A percentile compares a stretch with the other conserved stretches of the same genome.
phyloP scores from a whole-genome alignment of 2,329 filamentous ascomycete species.

The Didymella pinodella region DNA sequence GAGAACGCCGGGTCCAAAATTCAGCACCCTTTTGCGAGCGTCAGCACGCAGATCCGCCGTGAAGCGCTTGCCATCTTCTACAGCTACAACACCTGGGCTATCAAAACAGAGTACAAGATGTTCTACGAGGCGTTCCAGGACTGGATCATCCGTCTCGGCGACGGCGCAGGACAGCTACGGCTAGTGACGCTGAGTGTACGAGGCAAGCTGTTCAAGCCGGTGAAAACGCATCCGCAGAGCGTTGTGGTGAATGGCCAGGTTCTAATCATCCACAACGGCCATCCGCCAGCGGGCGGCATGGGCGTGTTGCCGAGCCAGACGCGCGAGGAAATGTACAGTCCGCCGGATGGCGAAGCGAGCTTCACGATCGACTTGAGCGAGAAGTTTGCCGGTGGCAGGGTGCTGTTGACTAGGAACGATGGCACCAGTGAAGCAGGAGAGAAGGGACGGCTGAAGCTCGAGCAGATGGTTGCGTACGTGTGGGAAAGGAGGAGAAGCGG shows the following conservation, averaged over 20 bases:
- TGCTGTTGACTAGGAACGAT: conserved; percentile 46
- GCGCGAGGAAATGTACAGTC: conserved; percentile 35
- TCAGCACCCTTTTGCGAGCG: conserved; percentile 49
- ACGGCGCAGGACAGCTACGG: conserved; percentile 42
- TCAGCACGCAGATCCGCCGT: conserved; percentile 46
- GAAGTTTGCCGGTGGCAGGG: conserved; percentile 43
- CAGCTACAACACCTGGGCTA: conserved; percentile 51
- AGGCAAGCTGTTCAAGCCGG: conserved; percentile 45
- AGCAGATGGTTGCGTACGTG: conserved; percentile 34
- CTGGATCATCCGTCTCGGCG: conserved; percentile 49
- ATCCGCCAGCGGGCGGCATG: neutral
- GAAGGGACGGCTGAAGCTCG: conserved; percentile 32
- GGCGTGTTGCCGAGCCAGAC: conserved; percentile 22
- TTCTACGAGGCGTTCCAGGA: conserved; percentile 52
- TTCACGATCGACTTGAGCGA: conserved; percentile 51
- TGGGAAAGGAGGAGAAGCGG: conserved; percentile 47
- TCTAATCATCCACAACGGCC: conserved; percentile 28
- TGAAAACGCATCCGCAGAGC: conserved; percentile 35
- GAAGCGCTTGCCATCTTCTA: conserved; percentile 53
- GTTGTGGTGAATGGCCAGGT: conserved; percentile 34
- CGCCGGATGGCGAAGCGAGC: conserved; percentile 49
- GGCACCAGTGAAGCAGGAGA: conserved; percentile 44
- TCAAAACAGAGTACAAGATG: conserved; percentile 51
- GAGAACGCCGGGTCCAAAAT: conserved; percentile 48
- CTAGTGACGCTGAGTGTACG: conserved; percentile 46